Evolutionary conservation across 208 protist genomes (phyloP), one percentile per base, ranked within the genome.

Genomic region (Acanthamoeba sp.): DNA sequence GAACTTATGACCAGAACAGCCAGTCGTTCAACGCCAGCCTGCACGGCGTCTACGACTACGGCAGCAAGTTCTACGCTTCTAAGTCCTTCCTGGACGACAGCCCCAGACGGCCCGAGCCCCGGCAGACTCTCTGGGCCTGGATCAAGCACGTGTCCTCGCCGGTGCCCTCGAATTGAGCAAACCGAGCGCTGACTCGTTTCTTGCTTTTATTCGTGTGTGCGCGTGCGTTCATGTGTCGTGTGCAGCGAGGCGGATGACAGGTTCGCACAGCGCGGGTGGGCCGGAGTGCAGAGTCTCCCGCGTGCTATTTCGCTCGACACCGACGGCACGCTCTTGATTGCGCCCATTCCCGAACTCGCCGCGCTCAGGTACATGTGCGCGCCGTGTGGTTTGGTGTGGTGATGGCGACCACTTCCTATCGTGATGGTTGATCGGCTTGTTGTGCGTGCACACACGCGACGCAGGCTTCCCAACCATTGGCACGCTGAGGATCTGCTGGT

Each of bases 41-140:
- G 52, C 45, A 90, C 16, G 29, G 34, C 55, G 14, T 90, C 16
- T 90, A 69, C 52, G 82, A 90, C 32, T 90, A 69, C 82, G 82
- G 82, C 18, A 66, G 52, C 45, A 69, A 69, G 52, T 90, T 69
- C 55, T 90, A 90, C 29, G 82, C 82, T 5, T 45, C 29, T n/a
- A 90, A 90, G 82, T 69, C 82, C 14, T 90, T 90, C 82, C 36
- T 90, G 3, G 82, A 90, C 24, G 29, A 84, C 36, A 84, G 52
- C 36, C 73, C 73, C 14, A 29, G 10, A 2, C 73, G 12, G 10
- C 36, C 32, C 73, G 27, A 14, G 73, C 38, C 73, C 5, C 9
- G 40, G 73, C 73, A 84, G 40, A 24, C 52, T 24, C 73, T 84
- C 24, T 84, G 73, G 73, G 73, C 73, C 24, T 84, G 73, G 73